Percentiles rank a stretch among this genome's conserved stretches.
Conservation (phyloP, 306 rosid genomes). For the Lablab purpureus region DNA sequence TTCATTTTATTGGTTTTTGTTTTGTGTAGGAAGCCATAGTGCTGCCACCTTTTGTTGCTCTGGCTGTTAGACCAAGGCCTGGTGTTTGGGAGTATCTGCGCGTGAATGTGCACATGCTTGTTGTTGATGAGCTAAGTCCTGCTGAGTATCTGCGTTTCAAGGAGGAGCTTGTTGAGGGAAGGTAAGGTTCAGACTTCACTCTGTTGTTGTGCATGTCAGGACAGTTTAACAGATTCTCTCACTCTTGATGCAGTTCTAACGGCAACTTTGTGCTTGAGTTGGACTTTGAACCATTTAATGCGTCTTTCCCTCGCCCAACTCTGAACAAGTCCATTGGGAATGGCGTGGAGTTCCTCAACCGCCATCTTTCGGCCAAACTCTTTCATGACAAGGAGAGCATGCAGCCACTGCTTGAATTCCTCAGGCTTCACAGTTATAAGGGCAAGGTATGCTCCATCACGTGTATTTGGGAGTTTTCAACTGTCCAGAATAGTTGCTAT, state of each 20-base stretch:
- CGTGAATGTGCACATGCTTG: conserved; percentile 75
- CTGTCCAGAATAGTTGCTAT: neutral
- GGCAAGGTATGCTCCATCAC: conserved; percentile 65
- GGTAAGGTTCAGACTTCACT: conserved; percentile 51
- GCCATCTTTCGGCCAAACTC: conserved; percentile 97
- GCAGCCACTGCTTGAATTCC: conserved; percentile 89
- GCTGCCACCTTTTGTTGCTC: conserved; percentile 91
- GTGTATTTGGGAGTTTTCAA: neutral
- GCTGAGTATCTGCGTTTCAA: conserved; percentile 90
- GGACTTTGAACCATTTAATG: conserved; percentile 91
- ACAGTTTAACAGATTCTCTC: conserved; percentile 3
- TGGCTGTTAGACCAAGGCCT: conserved; percentile 97
- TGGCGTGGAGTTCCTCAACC: conserved; percentile 97
- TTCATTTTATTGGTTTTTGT: neutral
- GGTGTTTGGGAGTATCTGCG: conserved; percentile 98
- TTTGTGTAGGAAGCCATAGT: conserved; percentile 79
- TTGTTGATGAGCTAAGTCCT: conserved; percentile 72
- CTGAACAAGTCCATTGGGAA: conserved; percentile 94
- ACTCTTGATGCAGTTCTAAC: conserved; percentile 55
- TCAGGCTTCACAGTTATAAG: conserved; percentile 83
- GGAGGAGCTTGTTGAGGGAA: conserved; percentile 95
- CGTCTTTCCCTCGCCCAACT: conserved; percentile 91
- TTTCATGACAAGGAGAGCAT: conserved; percentile 97
- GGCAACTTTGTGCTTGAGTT: conserved; percentile 94
- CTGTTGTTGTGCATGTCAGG: neutral